Evolutionary conservation across 306 rosid genomes (phyloP).

Genomic region (Casuarina glauca): DNA sequence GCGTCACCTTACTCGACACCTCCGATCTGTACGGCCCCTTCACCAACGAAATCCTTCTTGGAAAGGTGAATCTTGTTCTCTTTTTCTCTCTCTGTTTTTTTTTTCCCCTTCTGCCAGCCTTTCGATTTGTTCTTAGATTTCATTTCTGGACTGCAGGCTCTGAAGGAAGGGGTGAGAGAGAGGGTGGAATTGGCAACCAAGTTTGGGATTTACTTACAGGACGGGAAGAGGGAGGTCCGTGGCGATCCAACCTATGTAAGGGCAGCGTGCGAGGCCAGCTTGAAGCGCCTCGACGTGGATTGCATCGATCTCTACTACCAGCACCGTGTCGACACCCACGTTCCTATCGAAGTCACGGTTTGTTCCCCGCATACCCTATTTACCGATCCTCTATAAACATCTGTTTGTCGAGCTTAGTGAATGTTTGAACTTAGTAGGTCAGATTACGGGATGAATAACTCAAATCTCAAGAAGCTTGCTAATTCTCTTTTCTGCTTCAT

Average conservation of each 20-base stretch:
- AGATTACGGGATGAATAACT: background rate
- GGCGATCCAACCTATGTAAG: slow-evolving; percentile 73
- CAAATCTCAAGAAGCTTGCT: background rate
- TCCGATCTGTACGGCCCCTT: slow-evolving; percentile 46
- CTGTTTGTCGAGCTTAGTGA: no score
- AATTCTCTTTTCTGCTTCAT: background rate
- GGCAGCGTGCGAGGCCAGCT: slow-evolving; percentile 65
- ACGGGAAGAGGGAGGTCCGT: slow-evolving; percentile 33
- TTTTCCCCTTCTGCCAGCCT: background rate
- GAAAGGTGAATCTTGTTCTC: background rate
- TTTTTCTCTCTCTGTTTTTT: background rate
- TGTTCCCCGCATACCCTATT: background rate
- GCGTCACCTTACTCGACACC: slow-evolving; percentile 50
- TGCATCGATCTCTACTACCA: slow-evolving; percentile 75
- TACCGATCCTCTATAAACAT: no score
- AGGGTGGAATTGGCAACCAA: slow-evolving; percentile 67
- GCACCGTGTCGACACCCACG: slow-evolving; percentile 59
- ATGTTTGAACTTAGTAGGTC: no score
- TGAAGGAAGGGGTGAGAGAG: slow-evolving; percentile 41
- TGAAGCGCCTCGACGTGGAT: slow-evolving; percentile 56
- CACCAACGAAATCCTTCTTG: background rate
- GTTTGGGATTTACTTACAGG: slow-evolving; percentile 28
- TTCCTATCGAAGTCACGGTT: slow-evolving; percentile 80
- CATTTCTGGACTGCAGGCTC: slow-evolving; percentile 23
- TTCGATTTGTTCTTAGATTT: no score